phyloP scores from a whole-genome alignment of 2,329 filamentous ascomycete genomes.

The Talaromyces verruculosus region DNA sequence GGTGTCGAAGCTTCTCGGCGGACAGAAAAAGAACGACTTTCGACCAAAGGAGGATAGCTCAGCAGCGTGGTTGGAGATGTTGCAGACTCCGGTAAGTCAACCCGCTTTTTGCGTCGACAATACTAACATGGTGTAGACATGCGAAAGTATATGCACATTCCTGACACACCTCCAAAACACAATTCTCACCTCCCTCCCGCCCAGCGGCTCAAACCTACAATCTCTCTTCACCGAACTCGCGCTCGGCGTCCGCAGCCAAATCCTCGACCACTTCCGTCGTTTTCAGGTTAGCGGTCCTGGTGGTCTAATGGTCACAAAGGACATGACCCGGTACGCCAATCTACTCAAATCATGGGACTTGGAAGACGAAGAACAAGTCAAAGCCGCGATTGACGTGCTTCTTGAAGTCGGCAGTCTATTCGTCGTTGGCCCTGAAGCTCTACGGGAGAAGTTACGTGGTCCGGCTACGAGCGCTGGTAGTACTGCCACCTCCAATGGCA shows the following conservation, averaged over 20 bases:
- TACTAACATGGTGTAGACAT: constrained; percentile 55
- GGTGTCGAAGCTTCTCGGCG: constrained; percentile 68
- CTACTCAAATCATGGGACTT: constrained; percentile 81
- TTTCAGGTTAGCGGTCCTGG: constrained; percentile 92
- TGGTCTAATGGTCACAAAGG: constrained; percentile 91
- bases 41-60: constrained; percentile 72
- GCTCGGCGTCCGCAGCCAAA: constrained; percentile 69
- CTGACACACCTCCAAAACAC: constrained; percentile 65
- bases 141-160: constrained; percentile 77
- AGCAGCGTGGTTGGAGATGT: constrained; percentile 61
- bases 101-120: no score
- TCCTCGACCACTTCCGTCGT: constrained; percentile 92
- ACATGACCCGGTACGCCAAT: constrained; percentile 89
- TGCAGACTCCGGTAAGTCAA: constrained; percentile 67
- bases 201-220: constrained; percentile 71
- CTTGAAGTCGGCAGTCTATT: constrained; percentile 94
- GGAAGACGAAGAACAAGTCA: constrained; percentile 55
- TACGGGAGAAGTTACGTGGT: constrained; percentile 67
- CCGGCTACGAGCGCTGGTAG: constrained; percentile 50
- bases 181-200: constrained; percentile 63
- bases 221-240: constrained; percentile 82
- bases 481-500: neutral
- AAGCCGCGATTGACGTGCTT: constrained; percentile 71
- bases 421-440: constrained; percentile 80
- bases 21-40: constrained; percentile 87